Evolutionary conservation across 108 stramenopile genomes (phyloP), one percentile per base, ranked within the genome.

Genomic region (Schizochytrium sp.): DNA sequence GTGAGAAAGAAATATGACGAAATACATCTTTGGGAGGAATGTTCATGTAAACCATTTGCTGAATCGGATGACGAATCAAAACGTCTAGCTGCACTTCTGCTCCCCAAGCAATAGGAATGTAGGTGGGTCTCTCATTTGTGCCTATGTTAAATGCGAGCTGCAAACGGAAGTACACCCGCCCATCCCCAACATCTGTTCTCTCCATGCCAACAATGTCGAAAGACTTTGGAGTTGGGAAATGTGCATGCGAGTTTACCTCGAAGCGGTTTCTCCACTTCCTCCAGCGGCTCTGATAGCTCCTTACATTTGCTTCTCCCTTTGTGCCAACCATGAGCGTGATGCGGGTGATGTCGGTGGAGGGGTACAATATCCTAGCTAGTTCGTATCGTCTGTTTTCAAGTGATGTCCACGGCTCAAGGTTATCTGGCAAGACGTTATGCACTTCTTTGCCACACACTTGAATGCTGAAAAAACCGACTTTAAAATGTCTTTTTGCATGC

Each of bases 241-340:
- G 7, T 44, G 15, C 5, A 44, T 69, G 28, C 19, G 19, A 8
- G 2, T 69, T 38, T 1, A 7, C 2, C 42, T 38, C 40, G 5
- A 38, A 13, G 3, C 5, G 28, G 28, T 28, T 28, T 28, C 28
- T 28, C 28, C 28, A 28, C 28, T 28, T 28, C 28, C 28, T 28
- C 28, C 28, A 28, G 28, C 28, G 28, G 28, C 28, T 28, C 28
- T 28, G 28, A 28, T 28, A 28, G 28, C 28, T 28, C 28, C 28
- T 28, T 28, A 28, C 28, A 28, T 28, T 28, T 28, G 28, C 28
- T 28, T 28, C 28, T 28, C 28, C 28, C 28, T 28, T 38, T 0
- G 64, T 69, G 2, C 64, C 64, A 7, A 69, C 64, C 64, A 69
- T 69, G 64, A 69, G 64, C 64, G 64, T 44, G 3, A 69, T 13